phyloP scores from a whole-genome alignment of 768 basidiomycete species.

The Auricularia sp. region DNA sequence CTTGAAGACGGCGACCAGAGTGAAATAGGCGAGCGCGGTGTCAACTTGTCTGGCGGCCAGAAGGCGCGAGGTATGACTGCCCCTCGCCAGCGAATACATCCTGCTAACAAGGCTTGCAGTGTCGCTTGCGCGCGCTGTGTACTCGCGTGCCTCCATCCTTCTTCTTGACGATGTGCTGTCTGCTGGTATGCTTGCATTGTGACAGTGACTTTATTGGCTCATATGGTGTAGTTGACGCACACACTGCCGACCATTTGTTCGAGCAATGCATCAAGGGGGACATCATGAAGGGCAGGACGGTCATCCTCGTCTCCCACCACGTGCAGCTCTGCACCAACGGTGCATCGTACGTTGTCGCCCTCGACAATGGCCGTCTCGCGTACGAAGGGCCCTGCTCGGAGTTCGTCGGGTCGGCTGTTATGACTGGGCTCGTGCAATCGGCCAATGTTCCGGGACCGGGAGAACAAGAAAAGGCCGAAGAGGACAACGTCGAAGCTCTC shows the following conservation, averaged over 20 bases:
- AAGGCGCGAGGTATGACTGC: constrained; percentile 30
- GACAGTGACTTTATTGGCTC: constrained; percentile 15
- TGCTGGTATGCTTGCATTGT: constrained; percentile 15
- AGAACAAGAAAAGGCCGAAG: constrained; percentile 7
- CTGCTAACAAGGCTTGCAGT: constrained; percentile 29
- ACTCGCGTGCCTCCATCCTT: constrained; percentile 74
- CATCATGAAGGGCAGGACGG: constrained; percentile 65
- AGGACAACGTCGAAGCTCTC: constrained; percentile 13
- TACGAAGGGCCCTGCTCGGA: constrained; percentile 58
- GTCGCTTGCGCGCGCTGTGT: constrained; percentile 75
- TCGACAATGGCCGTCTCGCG: constrained; percentile 70
- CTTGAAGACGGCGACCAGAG: constrained; percentile 45
- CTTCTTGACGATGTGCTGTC: constrained; percentile 75
- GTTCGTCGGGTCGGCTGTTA: constrained; percentile 56
- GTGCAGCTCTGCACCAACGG: constrained; percentile 78
- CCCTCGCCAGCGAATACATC: neutral
- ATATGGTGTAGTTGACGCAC: constrained; percentile 55
- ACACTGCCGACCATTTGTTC: constrained; percentile 76
- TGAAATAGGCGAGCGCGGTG: constrained; percentile 23
- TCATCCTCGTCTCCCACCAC: constrained; percentile 89
- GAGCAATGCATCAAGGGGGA: constrained; percentile 71
- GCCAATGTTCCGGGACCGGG: constrained; percentile 11
- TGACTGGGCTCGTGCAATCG: constrained; percentile 1
- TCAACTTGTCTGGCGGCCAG: constrained; percentile 37
- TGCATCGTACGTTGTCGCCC: constrained; percentile 71